Evolutionary conservation across 2,329 filamentous ascomycete species (phyloP).

Genomic region (Cladorrhinum sp.): DNA sequence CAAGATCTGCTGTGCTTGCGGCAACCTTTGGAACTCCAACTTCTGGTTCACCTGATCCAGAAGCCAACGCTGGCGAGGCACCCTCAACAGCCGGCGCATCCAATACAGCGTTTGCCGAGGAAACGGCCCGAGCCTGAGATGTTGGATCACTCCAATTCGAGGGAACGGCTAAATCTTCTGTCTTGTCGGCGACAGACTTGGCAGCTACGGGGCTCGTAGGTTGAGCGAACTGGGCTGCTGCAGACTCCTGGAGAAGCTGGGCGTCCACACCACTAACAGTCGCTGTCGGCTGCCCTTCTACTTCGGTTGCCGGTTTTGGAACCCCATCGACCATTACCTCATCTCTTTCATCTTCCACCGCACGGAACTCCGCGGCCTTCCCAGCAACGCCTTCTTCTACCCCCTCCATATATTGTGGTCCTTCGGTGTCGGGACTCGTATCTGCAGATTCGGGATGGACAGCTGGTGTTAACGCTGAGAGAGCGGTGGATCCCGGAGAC

Average conservation of each 20-base stretch:
- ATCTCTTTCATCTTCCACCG: conserved; percentile 10
- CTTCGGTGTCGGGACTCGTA: conserved; percentile 71
- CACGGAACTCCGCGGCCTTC: conserved; percentile 32
- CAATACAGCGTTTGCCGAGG: not conserved
- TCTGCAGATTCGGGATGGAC: conserved; percentile 67
- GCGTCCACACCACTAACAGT: conserved; percentile 41
- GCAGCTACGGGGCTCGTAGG: not conserved
- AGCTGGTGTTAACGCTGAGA: conserved; percentile 70
- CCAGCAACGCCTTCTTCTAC: conserved; percentile 42
- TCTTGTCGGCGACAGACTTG: not conserved
- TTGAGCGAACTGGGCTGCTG: conserved; percentile 26
- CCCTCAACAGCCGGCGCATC: not conserved
- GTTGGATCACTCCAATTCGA: not conserved
- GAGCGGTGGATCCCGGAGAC: conserved; percentile 64
- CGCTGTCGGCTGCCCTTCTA: conserved; percentile 21
- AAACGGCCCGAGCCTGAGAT: not conserved
- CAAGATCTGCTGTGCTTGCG: not conserved
- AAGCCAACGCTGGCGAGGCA: not conserved
- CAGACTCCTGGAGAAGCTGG: conserved; percentile 45
- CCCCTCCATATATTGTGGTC: conserved; percentile 53
- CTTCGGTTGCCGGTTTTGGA: not conserved
- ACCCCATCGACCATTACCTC: conserved; percentile 17
- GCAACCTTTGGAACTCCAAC: not conserved
- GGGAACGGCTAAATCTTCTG: not conserved
- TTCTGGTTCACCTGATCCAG: conserved; percentile 7